phyloP scores from a whole-genome alignment of 352 stramenopile genomes.

The Pythium sp. region DNA sequence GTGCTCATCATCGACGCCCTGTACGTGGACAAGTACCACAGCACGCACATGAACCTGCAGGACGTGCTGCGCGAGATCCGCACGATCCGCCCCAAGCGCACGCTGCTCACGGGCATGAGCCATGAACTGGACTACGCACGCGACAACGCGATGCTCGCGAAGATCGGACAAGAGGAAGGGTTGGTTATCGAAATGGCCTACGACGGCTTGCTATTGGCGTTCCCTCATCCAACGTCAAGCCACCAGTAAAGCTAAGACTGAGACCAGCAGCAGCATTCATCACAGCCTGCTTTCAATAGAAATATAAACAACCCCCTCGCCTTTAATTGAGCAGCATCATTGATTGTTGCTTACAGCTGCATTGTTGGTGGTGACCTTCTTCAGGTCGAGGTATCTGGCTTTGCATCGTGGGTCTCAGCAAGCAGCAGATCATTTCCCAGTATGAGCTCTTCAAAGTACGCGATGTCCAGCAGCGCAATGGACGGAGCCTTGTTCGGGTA shows the following conservation, averaged over 20 bases:
- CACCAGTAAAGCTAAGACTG: constrained; percentile 34
- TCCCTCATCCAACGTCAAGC: constrained; percentile 43
- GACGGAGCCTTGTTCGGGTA: constrained; percentile 39
- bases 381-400: not conserved
- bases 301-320: not conserved
- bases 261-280: not conserved
- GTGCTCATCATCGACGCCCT: constrained; percentile 83
- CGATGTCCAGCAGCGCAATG: constrained; percentile 16
- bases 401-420: constrained; percentile 13
- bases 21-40: constrained; percentile 71
- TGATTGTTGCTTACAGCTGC: not conserved
- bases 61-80: constrained; percentile 66
- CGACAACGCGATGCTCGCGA: constrained; percentile 40
- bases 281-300: not conserved
- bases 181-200: constrained; percentile 81
- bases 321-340: not conserved
- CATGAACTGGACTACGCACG: constrained; percentile 80
- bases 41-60: constrained; percentile 83
- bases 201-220: constrained; percentile 62
- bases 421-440: constrained; percentile 30
- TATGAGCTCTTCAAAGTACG: constrained; percentile 47
- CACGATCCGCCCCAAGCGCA: constrained; percentile 61
- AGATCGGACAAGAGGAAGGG: constrained; percentile 50
- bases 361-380: not conserved
- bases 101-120: constrained; percentile 83